Evolutionary conservation across 805 yeast species (phyloP).

Genomic region (Metschnikowia henanensis): DNA sequence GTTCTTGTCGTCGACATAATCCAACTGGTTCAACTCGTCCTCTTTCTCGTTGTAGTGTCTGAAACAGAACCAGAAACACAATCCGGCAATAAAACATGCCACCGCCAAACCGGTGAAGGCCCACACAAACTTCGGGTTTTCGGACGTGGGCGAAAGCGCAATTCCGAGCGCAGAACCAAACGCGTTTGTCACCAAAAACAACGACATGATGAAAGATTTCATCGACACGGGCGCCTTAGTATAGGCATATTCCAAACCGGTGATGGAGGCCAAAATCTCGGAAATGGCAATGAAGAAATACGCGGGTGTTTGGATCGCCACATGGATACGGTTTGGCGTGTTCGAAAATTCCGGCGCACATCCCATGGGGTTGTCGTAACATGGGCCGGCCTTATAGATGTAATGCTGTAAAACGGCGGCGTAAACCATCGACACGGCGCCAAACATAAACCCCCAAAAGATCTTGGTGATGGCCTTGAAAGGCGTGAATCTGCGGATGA

Average conservation of each 20-base stretch:
- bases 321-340: conserved; percentile 56
- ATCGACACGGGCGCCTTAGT: conserved; percentile 74
- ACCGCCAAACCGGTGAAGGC: conserved; percentile 62
- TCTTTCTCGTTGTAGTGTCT: conserved; percentile 53
- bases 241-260: conserved; percentile 84
- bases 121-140: conserved; percentile 71
- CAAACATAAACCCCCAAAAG: conserved; percentile 66
- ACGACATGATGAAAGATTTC: conserved; percentile 64
- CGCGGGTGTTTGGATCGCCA: conserved; percentile 72
- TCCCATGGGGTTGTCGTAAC: conserved; percentile 61
- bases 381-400: conserved; percentile 71
- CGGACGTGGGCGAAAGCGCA: conserved; percentile 65
- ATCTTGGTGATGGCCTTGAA: conserved; percentile 75
- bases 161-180: conserved; percentile 75
- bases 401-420: conserved; percentile 74
- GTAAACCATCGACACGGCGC: conserved; percentile 64
- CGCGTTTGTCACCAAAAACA: conserved; percentile 73
- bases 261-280: conserved; percentile 77
- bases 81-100: conserved; percentile 59
- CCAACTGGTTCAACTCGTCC: conserved; percentile 57
- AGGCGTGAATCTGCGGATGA: conserved; percentile 46
- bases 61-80: conserved; percentile 61
- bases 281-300: conserved; percentile 72
- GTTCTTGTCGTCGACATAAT: conserved; percentile 24
- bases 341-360: conserved; percentile 43